phyloP scores from a whole-genome alignment of 2,329 filamentous ascomycete species.

The Colletotrichum lindemuthianum region DNA sequence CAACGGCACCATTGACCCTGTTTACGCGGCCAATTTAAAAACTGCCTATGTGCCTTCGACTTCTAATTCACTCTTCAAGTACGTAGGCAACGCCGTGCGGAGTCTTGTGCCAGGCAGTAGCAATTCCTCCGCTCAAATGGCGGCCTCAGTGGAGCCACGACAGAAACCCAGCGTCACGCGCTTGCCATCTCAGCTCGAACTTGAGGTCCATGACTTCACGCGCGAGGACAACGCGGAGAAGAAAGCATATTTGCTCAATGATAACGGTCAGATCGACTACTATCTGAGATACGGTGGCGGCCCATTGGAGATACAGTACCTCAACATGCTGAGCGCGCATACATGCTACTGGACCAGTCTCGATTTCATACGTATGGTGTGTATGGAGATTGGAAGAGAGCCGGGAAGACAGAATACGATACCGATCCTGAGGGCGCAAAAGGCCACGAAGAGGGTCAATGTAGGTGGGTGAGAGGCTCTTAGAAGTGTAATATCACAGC shows the following conservation, averaged over 20 bases:
- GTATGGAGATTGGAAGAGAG: conserved; percentile 83
- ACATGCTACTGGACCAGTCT: conserved; percentile 90
- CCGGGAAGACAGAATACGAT: conserved; percentile 72
- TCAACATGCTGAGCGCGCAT: conserved; percentile 97
- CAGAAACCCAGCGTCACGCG: conserved; percentile 52
- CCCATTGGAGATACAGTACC: conserved; percentile 91
- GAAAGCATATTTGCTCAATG: conserved; percentile 87
- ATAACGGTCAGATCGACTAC: conserved; percentile 96
- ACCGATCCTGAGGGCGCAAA: conserved; percentile 67
- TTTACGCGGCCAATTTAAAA: conserved; percentile 81
- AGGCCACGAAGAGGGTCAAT: conserved; percentile 52
- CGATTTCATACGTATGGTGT: conserved; percentile 91
- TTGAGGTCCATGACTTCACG: conserved; percentile 95
- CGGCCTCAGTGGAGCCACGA: conserved; percentile 36
- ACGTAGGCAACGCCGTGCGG: conserved; percentile 70
- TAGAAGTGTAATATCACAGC: too few relatives aligned
- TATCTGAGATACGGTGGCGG: conserved; percentile 86
- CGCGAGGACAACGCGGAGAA: conserved; percentile 92
- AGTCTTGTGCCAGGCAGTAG: conserved; percentile 65
- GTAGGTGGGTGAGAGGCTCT: not conserved
- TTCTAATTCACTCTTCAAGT: conserved; percentile 71
- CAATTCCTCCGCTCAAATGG: too few relatives aligned
- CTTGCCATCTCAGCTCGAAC: conserved; percentile 77
- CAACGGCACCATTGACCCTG: conserved; percentile 87
- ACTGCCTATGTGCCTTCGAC: conserved; percentile 82